Evolutionary conservation across 306 rosid genomes (phyloP), one percentile per base, ranked within the genome.

Genomic region (Senna tora): DNA sequence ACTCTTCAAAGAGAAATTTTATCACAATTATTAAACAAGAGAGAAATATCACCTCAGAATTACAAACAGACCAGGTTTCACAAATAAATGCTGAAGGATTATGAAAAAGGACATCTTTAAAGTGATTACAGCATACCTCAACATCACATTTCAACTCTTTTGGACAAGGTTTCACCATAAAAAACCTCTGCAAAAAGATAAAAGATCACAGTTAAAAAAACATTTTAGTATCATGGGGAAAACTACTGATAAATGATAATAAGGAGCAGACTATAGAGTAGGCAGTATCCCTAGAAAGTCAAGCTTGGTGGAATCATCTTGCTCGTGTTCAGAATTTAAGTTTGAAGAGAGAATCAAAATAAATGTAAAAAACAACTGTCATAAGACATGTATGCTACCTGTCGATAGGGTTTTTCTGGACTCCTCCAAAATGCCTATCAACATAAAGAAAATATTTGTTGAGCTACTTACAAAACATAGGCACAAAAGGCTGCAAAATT

Each of bases 131-230:
- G 57, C 78, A 56, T 84, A 95, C 99, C 97, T 91, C 97, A 72
- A 91, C 99, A 59, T 95, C 96, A 66, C 99, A 95, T 81, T 87
- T 91, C 90, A 95, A 86, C 76, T 95, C 97, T 73, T 95, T 95
- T 15, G 93, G 90, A 80, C 99, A 95, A 69, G 97, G 96, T 81
- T 91, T 95, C 71, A 90, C 93, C 96, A 88, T 88, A 42, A 86
- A 74, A 51, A 95, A 85, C 83, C 99, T 95, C 99, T 95, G 97
- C 89, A 85, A 67, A 65, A 58, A 61, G 25, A 75, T 14, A 32
- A 50, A 63, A 47, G 22, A 39, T 36, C 19, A 49, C 38, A 62
- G 45, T 17, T 68, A n/a, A 62, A 28, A 51, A 46, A 9, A 34
- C 5, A 22, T 7, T 43, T 43, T 54, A 7, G 28, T 53, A 57